Evolutionary conservation across 257 asterid genomes (phyloP).

Genomic region (Solanum virginianum): DNA sequence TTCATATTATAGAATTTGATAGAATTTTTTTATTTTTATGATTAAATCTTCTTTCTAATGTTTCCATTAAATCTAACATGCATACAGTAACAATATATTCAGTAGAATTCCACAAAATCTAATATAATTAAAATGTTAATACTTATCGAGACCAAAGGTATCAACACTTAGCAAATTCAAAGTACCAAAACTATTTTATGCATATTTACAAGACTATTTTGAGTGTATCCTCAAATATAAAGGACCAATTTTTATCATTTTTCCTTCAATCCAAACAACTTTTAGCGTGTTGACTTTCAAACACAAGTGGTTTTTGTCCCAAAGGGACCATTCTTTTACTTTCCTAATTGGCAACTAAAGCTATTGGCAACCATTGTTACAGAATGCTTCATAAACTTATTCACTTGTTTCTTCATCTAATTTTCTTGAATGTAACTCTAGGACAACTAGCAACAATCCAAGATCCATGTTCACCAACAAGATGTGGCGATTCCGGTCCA

Average conservation of each 20-base stretch:
- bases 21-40: background rate
- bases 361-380: background rate
- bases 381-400: background rate
- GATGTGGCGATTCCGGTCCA: conserved; percentile 40
- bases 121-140: background rate
- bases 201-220: background rate
- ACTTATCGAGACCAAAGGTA: background rate
- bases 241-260: background rate
- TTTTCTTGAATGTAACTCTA: background rate
- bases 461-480: conserved; percentile 45
- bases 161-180: background rate
- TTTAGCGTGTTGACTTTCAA: background rate
- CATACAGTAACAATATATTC: too few relatives aligned
- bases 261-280: background rate
- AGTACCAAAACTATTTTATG: background rate
- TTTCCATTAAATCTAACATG: background rate
- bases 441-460: conserved; percentile 21
- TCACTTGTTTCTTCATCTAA: background rate
- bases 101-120: too few relatives aligned
- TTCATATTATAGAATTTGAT: background rate
- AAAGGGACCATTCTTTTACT: background rate
- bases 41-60: background rate
- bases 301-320: background rate
- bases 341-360: background rate
- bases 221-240: background rate